Evolutionary conservation across 2,329 filamentous ascomycete species (phyloP), one percentile per base, ranked within the genome.

Genomic region (Tolypocladium cylindrosporum): DNA sequence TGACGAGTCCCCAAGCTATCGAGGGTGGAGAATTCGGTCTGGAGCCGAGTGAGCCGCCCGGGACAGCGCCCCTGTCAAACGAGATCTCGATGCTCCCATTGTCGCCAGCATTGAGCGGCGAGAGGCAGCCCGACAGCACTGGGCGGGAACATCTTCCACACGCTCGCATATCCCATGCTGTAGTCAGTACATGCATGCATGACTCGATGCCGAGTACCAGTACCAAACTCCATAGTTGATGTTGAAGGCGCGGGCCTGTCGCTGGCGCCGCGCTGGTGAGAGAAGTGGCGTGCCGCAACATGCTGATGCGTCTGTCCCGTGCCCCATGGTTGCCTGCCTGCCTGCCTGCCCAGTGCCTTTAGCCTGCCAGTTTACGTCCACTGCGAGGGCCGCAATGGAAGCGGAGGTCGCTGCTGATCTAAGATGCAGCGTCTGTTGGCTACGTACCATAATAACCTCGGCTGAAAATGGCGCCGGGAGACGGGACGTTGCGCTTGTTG

Each of bases 41-140:
- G 64, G 65, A 73, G 70, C 72, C 72, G 72, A 72, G 65, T 66
- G 66, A 72, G 69, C 67, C 68, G 69, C 71, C 71, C 69, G 65
- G 61, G 57, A 59, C 59, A 57, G 39, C 55, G 41, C 41, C 56
- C 58, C 54, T 59, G 57, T 58, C 41, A 50, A 41, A 59, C 53
- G 43, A 60, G 61, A 68, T 70, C 65, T 69, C 62, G 62, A 68
- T 68, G 63, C 41, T 54, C 43, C 55, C 21, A 19, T 13, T 13
- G 55, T 34, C n/a, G 50, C 52, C 36, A 31, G 24, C 34, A 31
- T 39, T 54, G 54, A 50, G 40, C 27, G n/a, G 45, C 10, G 7
- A 27, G 27, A 31, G n/a, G 19, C 13, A 16, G 36, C 36, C 45
- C 48, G 16, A 48, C 48, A 34, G 27, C 4, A 13, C 27, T 19